A percentile compares a stretch with the other conserved stretches of the same genome.
These are phyloP conservation scores for Neonothopanus nambi DNA, from an alignment of 1,284 basidiomycete genomes.

Conservation along the genomic window DNA sequence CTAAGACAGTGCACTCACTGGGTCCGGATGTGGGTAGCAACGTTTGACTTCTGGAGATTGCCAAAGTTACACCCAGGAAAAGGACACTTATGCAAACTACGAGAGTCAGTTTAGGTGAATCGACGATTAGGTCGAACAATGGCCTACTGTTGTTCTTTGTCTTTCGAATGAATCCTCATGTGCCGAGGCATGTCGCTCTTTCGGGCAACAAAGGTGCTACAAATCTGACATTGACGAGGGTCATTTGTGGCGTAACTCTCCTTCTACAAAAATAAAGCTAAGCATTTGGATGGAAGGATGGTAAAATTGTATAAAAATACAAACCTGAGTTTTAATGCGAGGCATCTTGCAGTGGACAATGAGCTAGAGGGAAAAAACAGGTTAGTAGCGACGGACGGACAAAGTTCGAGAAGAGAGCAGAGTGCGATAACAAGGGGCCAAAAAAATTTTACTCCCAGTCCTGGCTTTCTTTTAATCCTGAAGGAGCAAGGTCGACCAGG, in stretches of 20 bases:
- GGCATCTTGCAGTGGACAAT: too few species aligned
- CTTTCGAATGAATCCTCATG: constrained; percentile 19
- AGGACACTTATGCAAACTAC: constrained; percentile 23
- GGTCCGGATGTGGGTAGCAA: constrained; percentile 21
- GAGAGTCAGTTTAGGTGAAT: neutral
- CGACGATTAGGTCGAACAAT: neutral
- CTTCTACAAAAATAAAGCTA: neutral
- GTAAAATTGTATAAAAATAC: neutral
- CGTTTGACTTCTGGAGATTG: constrained; percentile 23
- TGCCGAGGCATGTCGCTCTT: constrained; percentile 24
- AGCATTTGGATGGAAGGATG: neutral
- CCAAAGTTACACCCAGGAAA: constrained; percentile 20
- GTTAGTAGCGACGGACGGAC: too few species aligned
- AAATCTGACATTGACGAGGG: constrained; percentile 14
- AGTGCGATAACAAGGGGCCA: too few species aligned
- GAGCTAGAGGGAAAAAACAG: too few species aligned
- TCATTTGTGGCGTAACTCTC: constrained; percentile 6
- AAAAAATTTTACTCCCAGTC: too few species aligned
- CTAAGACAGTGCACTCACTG: constrained; percentile 8
- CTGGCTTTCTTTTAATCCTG: too few species aligned
- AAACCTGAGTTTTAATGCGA: neutral
- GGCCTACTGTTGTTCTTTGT: constrained; percentile 17
- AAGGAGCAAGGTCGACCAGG: too few species aligned
- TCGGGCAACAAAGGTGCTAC: constrained; percentile 18
- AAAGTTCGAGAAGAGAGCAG: too few species aligned